Conservation (phyloP, 2,329 filamentous ascomycete genomes). For the Dactylonectria estremocensis region DNA sequence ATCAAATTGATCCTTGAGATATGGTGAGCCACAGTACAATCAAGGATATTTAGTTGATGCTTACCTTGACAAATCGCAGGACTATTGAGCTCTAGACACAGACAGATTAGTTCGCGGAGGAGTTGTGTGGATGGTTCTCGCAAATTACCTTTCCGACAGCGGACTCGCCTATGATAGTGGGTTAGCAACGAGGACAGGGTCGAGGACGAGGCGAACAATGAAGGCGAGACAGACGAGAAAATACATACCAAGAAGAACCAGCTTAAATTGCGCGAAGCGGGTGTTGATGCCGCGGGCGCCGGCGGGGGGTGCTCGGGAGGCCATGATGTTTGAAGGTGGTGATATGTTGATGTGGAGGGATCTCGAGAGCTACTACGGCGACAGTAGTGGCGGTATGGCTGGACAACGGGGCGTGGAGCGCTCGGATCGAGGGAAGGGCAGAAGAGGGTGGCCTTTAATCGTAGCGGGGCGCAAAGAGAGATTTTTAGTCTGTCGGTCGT, state of each 20-base stretch:
- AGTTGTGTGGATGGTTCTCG: slow-evolving; percentile 14
- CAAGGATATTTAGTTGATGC: slow-evolving; percentile 40
- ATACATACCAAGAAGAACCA: slow-evolving; percentile 90
- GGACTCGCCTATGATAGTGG: slow-evolving; percentile 82
- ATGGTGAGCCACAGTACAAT: slow-evolving; percentile 31
- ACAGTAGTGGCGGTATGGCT: slow-evolving; percentile 46
- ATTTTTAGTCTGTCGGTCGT: neutral
- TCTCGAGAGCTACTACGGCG: slow-evolving; percentile 33
- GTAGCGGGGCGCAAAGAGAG: neutral
- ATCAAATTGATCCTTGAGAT: slow-evolving; percentile 94
- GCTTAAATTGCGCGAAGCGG: slow-evolving; percentile 98
- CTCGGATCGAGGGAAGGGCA: slow-evolving; percentile 34
- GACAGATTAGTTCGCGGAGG: slow-evolving; percentile 37
- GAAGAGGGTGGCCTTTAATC: slow-evolving; percentile 11
- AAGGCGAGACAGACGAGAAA: slow-evolving; percentile 31
- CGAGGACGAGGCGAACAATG: slow-evolving; percentile 17
- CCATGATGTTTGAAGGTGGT: slow-evolving; percentile 73
- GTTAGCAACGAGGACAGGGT: slow-evolving; percentile 54
- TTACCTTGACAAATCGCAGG: slow-evolving; percentile 96
- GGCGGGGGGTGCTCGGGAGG: slow-evolving; percentile 80
- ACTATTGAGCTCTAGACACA: slow-evolving; percentile 89
- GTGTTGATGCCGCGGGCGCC: slow-evolving; percentile 77
- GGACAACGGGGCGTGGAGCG: slow-evolving; percentile 41
- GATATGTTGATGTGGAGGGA: slow-evolving; percentile 43
- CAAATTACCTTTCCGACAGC: slow-evolving; percentile 92